Percentiles rank a stretch among this genome's conserved stretches.
Conservation (phyloP, 805 yeast species). For the Kodamaea nitidulidarum region DNA sequence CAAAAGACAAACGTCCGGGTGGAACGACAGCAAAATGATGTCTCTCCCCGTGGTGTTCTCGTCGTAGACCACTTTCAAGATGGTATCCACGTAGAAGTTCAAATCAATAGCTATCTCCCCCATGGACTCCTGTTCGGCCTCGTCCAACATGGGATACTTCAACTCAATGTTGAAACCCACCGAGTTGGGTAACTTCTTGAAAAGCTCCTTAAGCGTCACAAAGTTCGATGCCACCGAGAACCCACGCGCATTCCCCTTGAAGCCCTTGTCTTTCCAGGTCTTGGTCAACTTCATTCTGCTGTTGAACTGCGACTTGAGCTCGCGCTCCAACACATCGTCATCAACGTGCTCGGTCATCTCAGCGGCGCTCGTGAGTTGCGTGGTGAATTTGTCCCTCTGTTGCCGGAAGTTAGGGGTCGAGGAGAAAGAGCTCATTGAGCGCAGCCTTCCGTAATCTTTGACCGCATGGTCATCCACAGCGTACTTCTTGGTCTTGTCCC, state of each 20-base stretch:
- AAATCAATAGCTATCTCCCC: constrained; percentile 80
- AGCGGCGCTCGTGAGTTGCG: constrained; percentile 1
- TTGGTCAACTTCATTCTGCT: constrained; percentile 82
- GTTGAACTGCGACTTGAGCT: constrained; percentile 35
- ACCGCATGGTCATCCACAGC: constrained; percentile 36
- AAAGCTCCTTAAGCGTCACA: constrained; percentile 81
- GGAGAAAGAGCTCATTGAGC: constrained; percentile 35
- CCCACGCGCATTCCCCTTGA: constrained; percentile 92
- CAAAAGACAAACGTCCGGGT: constrained; percentile 87
- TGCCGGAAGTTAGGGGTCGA: constrained; percentile 28
- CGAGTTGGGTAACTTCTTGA: constrained; percentile 70
- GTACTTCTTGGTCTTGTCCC: constrained; percentile 14
- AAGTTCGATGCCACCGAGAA: constrained; percentile 86
- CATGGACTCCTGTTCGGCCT: constrained; percentile 83
- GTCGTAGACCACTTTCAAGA: constrained; percentile 67
- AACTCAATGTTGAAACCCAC: constrained; percentile 95
- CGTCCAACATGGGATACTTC: constrained; percentile 93
- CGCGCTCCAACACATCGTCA: constrained; percentile 32
- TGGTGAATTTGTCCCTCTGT: constrained; percentile 6
- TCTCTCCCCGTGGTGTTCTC: constrained; percentile 78
- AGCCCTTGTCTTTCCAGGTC: constrained; percentile 80
- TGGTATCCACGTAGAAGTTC: constrained; percentile 86
- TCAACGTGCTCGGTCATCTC: constrained; percentile 4
- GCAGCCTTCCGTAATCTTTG: constrained; percentile 31
- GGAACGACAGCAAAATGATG: constrained; percentile 86